Evolutionary conservation across 2,329 filamentous ascomycete species (phyloP).

Genomic region (Clarireedia homoeocarpa): DNA sequence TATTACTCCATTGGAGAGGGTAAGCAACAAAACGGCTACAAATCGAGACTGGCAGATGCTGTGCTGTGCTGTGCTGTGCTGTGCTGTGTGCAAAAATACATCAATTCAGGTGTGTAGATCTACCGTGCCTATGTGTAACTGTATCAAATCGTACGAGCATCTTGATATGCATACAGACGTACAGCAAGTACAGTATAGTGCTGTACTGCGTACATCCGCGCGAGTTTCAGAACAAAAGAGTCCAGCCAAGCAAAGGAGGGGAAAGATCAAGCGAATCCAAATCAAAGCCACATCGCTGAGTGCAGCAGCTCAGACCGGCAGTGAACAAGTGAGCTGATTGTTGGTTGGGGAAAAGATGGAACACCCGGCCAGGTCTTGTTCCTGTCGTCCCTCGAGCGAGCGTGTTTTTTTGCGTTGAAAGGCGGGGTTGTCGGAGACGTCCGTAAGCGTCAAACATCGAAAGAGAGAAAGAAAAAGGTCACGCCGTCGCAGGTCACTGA

Average conservation of each 20-base stretch:
- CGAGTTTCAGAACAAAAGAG: conserved; percentile 6
- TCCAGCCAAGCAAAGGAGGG: not conserved
- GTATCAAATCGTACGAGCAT: not conserved
- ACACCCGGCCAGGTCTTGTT: not conserved
- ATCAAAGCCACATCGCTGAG: not conserved
- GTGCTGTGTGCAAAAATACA: no score
- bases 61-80: no score
- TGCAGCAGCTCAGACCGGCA: not conserved
- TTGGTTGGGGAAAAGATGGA: not conserved
- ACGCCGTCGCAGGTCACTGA: no score
- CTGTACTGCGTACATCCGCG: not conserved
- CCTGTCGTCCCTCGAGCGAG: not conserved
- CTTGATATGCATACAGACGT: not conserved
- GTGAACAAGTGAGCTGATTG: not conserved
- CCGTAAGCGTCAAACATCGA: not conserved
- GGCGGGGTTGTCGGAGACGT: not conserved
- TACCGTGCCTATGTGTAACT: not conserved
- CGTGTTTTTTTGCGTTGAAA: not conserved
- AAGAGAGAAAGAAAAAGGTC: not conserved
- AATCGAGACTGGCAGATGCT: no score
- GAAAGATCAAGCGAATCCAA: not conserved
- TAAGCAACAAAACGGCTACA: no score
- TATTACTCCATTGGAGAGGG: no score
- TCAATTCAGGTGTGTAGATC: no score
- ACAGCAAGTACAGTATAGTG: no score